Conservation (phyloP, 495 filamentous ascomycete species). For the Melanomma pulvis-pyrius region DNA sequence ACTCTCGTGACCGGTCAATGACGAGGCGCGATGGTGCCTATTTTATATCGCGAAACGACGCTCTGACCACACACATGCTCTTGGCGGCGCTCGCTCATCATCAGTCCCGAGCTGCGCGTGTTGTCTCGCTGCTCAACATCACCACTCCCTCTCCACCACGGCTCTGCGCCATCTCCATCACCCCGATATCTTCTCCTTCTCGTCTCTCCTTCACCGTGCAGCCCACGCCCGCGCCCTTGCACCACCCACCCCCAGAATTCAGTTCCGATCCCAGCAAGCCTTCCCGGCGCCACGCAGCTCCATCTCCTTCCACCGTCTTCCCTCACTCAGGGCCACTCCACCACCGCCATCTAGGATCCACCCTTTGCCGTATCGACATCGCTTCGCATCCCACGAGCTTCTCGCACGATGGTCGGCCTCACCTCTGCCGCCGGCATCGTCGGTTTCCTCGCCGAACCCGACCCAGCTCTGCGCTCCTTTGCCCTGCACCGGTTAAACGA, state of each 20-base stretch:
- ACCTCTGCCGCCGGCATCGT: slow-evolving; percentile 93
- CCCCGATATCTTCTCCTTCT: slow-evolving; percentile 25
- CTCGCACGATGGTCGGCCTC: slow-evolving; percentile 76
- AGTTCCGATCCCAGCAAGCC: slow-evolving; percentile 23
- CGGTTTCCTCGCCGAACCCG: slow-evolving; percentile 92
- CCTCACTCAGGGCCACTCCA: slow-evolving; percentile 3
- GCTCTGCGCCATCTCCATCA: slow-evolving; percentile 34
- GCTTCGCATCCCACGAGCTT: neutral
- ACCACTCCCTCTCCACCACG: slow-evolving; percentile 19
- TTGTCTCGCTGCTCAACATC: slow-evolving; percentile 11
- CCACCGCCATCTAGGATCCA: slow-evolving; percentile 15
- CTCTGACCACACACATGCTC: slow-evolving; percentile 5
- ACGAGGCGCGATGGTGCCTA: slow-evolving; percentile 1
- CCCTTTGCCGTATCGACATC: neutral
- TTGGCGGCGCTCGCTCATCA: slow-evolving; percentile 1
- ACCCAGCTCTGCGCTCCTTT: slow-evolving; percentile 88
- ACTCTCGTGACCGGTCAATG: neutral
- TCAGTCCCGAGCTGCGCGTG: slow-evolving; percentile 23
- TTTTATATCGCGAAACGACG: slow-evolving; percentile 13
- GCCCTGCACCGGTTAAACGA: slow-evolving; percentile 92
- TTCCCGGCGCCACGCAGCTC: slow-evolving; percentile 34
- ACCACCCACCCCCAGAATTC: neutral
- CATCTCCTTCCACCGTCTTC: slow-evolving; percentile 35
- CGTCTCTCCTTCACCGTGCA: slow-evolving; percentile 33
- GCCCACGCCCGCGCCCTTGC: neutral